These are phyloP conservation scores for Claviceps maximensis DNA, from an alignment of 2,329 filamentous ascomycete species.

Conservation along the genomic window DNA sequence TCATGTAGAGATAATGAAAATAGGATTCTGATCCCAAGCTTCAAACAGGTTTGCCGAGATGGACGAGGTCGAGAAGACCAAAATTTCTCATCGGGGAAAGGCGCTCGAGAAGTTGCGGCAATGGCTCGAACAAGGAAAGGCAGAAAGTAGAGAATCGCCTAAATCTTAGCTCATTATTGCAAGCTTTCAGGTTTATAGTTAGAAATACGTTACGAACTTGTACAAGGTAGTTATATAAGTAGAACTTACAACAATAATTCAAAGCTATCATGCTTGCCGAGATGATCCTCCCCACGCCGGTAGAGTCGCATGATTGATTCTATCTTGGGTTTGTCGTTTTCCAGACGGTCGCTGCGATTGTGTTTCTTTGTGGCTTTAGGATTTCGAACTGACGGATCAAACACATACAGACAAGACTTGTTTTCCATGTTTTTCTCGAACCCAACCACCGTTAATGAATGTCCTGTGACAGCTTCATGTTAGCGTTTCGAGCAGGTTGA, in stretches of 20 bases:
- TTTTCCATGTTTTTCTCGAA: conserved; percentile 58
- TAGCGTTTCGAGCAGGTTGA: neutral
- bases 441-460: conserved; percentile 83
- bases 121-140: conserved; percentile 43
- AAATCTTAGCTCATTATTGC: neutral
- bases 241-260: conserved; percentile 59
- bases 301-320: conserved; percentile 53
- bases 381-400: conserved; percentile 74
- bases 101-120: conserved; percentile 76
- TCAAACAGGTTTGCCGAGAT: conserved; percentile 70
- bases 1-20: neutral
- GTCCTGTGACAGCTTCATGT: conserved; percentile 35
- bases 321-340: conserved; percentile 24
- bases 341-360: conserved; percentile 31
- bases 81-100: conserved; percentile 78
- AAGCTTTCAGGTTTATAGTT: neutral
- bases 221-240: neutral
- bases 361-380: conserved; percentile 48
- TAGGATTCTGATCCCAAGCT: neutral
- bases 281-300: conserved; percentile 53
- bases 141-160: neutral
- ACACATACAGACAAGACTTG: conserved; percentile 60
- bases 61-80: conserved; percentile 77
- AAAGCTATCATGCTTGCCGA: conserved; percentile 61
- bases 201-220: neutral